Conservation (phyloP, 1,139 yeast genomes). For the Groenewaldozyma auringiensis region DNA sequence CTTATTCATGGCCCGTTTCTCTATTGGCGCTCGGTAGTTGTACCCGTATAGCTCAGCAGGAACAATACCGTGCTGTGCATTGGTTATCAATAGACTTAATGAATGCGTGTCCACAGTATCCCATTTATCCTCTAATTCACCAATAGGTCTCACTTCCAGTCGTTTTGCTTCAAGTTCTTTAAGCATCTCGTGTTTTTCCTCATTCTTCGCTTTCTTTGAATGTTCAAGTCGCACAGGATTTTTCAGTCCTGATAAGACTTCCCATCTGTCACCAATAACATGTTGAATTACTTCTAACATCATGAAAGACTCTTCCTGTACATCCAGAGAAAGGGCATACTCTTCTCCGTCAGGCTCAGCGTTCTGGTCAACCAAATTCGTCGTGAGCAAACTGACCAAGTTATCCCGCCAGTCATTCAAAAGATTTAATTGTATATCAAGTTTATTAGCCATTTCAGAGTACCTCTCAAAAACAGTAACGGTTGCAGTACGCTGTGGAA, state of each 20-base stretch:
- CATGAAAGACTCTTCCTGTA: constrained; percentile 63
- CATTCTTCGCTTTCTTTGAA: not conserved
- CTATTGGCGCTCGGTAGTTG: not conserved
- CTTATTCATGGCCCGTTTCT: not conserved
- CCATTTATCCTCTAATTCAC: not conserved
- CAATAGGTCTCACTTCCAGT: constrained; percentile 11
- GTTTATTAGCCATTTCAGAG: constrained; percentile 25
- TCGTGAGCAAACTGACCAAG: constrained; percentile 40
- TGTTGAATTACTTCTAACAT: constrained; percentile 56
- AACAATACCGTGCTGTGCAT: not conserved
- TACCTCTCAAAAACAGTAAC: constrained; percentile 16
- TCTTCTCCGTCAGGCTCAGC: constrained; percentile 65
- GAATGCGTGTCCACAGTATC: not conserved
- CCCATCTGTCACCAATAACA: constrained; percentile 50
- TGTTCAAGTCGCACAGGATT: constrained; percentile 11
- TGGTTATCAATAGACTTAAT: not conserved
- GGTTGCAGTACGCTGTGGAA: not conserved
- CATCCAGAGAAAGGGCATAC: constrained; percentile 61
- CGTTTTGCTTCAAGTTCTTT: constrained; percentile 10
- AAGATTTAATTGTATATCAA: constrained; percentile 51
- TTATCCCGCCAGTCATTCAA: constrained; percentile 50
- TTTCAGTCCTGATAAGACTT: constrained; percentile 34
- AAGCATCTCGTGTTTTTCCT: not conserved
- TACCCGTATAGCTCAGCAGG: not conserved
- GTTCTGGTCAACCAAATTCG: constrained; percentile 39